Evolutionary conservation across 805 yeast species (phyloP), one percentile per base, ranked within the genome.

Genomic region (Wickerhamiella australiensis): DNA sequence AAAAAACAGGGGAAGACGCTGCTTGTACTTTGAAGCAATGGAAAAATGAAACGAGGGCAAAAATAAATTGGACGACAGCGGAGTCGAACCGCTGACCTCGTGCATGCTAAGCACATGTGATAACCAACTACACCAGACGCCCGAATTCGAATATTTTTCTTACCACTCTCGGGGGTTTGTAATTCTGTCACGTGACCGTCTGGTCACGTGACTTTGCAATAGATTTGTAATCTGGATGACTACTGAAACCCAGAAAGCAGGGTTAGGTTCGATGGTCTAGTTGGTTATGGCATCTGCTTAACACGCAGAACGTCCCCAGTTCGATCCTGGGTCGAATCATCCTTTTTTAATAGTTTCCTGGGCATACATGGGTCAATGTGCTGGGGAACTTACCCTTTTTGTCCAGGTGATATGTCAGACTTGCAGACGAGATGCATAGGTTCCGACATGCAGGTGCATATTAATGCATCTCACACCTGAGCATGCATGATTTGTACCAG

Each of bases 271-370:
- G 50, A 47, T 87, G 96, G 96, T 87, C 95, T 87, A 87, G 95
- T 87, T 72, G 96, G 96, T 87, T 79, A 88, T 88, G 96, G 95
- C 96, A 84, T 85, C 92, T 87, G 96, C 96, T 85, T 88, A 86
- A 88, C 96, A 88, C 96, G 96, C 95, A 86, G 92, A 85, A 85
- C 86, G 96, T 87, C 96, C 95, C 96, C 95, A 86, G 96, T 88
- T 88, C 96, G 95, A 88, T 85, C 96, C 96, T 86, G 96, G 96
- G 96, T 88, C 82, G 80, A 85, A 81, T 85, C 95, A 86, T 58
- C 65, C 64, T 64, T 72, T 71, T 18, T 33, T 6, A n/a, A n/a
- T n/a, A n/a, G n/a, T n/a, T n/a, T n/a, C n/a, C n/a, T n/a, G n/a
- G n/a, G n/a, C n/a, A n/a, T n/a, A n/a, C n/a, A n/a, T n/a, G n/a